A percentile compares a stretch with the other conserved stretches of the same genome.
Conservation (phyloP, 495 filamentous ascomycete species). For the Lasiosphaeriaceae sp. region DNA sequence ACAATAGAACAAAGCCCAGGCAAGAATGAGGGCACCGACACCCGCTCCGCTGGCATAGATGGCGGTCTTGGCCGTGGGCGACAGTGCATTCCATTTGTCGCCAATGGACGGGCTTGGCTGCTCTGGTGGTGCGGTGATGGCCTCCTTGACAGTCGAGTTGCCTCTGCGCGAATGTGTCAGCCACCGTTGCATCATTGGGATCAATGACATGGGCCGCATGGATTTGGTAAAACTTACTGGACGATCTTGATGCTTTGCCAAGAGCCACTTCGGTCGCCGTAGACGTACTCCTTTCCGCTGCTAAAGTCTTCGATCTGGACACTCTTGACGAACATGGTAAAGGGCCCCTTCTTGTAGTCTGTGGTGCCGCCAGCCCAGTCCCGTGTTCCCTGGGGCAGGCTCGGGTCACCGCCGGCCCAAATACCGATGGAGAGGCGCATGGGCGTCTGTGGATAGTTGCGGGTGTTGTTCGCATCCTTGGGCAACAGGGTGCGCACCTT, state of each 20-base stretch:
- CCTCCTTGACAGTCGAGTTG: conserved; percentile 55
- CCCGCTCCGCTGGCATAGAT: conserved; percentile 55
- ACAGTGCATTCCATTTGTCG: conserved; percentile 57
- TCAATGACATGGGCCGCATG: not conserved
- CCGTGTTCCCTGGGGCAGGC: conserved; percentile 47
- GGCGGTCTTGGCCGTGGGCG: conserved; percentile 52
- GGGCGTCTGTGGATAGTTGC: conserved; percentile 78
- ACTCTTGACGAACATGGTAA: conserved; percentile 70
- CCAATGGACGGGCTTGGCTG: conserved; percentile 35
- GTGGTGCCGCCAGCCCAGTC: conserved; percentile 80
- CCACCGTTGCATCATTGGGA: not conserved
- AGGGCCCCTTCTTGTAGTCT: conserved; percentile 66
- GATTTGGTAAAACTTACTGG: conserved; percentile 42
- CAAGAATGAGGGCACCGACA: conserved; percentile 46
- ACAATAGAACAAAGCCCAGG: conserved; percentile 55
- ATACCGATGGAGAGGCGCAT: conserved; percentile 79
- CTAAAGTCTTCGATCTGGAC: conserved; percentile 64
- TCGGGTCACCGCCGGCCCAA: conserved; percentile 81
- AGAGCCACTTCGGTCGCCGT: conserved; percentile 59
- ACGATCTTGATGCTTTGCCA: conserved; percentile 70
- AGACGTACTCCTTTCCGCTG: conserved; percentile 64
- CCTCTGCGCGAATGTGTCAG: conserved; percentile 41
- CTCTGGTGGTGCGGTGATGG: conserved; percentile 36
- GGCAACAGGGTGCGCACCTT: conserved; percentile 65
- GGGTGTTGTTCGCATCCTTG: conserved; percentile 57